Evolutionary conservation across 2,329 filamentous ascomycete species (phyloP).

Genomic region (Pseudonectria foliicola): DNA sequence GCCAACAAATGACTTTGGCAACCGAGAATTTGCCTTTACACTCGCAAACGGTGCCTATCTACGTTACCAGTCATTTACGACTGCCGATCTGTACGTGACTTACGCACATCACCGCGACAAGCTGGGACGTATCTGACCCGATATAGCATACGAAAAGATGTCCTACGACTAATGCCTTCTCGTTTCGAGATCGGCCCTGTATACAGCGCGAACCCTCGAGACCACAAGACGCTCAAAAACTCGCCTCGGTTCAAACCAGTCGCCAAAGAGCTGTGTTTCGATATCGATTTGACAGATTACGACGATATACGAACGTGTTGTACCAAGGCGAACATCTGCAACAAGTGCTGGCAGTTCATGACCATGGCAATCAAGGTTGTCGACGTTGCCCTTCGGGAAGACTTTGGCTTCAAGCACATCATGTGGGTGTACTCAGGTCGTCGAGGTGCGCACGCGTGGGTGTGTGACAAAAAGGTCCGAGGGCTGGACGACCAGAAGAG

Average conservation of each 20-base stretch:
- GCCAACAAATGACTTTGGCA: constrained; percentile 79
- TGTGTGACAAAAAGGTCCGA: constrained; percentile 84
- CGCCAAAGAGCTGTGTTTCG: constrained; percentile 92
- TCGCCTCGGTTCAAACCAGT: constrained; percentile 76
- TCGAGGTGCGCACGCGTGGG: constrained; percentile 95
- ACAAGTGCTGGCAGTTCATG: constrained; percentile 93
- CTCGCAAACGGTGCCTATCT: constrained; percentile 88
- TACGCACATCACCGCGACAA: fast-evolving
- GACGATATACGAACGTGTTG: constrained; percentile 96
- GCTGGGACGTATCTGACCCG: constrained; percentile 4
- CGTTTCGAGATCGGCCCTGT: constrained; percentile 99
- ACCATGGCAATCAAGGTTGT: constrained; percentile 96
- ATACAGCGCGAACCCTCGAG: constrained; percentile 87
- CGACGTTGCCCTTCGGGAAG: constrained; percentile 77
- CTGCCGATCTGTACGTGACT: constrained; percentile 42
- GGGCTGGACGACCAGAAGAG: constrained; percentile 80
- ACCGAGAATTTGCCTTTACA: constrained; percentile 94
- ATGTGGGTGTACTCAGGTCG: constrained; percentile 98
- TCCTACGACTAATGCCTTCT: constrained; percentile 77
- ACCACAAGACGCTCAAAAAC: constrained; percentile 81
- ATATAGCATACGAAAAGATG: constrained; percentile 75
- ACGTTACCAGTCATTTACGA: constrained; percentile 70
- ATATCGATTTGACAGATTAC: constrained; percentile 99
- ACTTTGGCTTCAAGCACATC: constrained; percentile 95
- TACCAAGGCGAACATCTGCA: constrained; percentile 85